Base-by-base conservation (phyloP, 2,329 filamentous ascomycete genomes). In the Eurotiales sp. region DNA sequence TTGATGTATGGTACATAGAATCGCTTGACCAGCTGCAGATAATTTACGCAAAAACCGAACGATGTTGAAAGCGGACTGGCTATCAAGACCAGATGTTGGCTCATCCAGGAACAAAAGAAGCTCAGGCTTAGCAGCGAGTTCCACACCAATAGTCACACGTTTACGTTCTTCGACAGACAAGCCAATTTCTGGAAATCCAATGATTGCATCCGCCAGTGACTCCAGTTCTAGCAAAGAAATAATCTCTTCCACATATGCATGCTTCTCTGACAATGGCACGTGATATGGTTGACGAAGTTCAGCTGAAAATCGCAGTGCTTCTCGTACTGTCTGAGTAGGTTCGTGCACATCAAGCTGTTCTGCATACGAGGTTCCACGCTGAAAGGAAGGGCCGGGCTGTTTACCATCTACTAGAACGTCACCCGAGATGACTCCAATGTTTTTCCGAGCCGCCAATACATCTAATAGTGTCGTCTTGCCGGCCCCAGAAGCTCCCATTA, bases 391-490 rank as follows among this genome's bases (percentile, higher is more conserved):
- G n/a, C 79, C 79, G 14, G 79, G 79, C 7, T 71, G 66, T 37
- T 74, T 72, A 8, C 82, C 83, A 59, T 86, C 82, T 8, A 86
- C 77, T 17, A 86, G 73, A 48, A 83, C 79, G 55, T 85, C 80
- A 37, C 84, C 84, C 29, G 69, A 70, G 46, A 86, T 80, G 4
- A 84, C 80, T 57, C 84, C 83, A 55, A 85, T 82, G 56, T 80
- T 85, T 66, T 83, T 84, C 51, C 84, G 71, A 4, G 78, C 72
- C 1, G 84, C 83, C 10, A 95, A 73, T 1, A 92, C 87, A 61
- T 95, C 88, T 2, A 95, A 74, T 0, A 95, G 74, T 0, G 90
- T 95, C 0, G 89, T 93, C 72, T 95, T 95, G 44, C 90, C 90
- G 4, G 89, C 90, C n/a, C 81, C 81, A 3, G 77, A 80, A 12